Evolutionary conservation across 805 yeast genomes (phyloP).

Genomic region (Myxozyma vanderwaltii): DNA sequence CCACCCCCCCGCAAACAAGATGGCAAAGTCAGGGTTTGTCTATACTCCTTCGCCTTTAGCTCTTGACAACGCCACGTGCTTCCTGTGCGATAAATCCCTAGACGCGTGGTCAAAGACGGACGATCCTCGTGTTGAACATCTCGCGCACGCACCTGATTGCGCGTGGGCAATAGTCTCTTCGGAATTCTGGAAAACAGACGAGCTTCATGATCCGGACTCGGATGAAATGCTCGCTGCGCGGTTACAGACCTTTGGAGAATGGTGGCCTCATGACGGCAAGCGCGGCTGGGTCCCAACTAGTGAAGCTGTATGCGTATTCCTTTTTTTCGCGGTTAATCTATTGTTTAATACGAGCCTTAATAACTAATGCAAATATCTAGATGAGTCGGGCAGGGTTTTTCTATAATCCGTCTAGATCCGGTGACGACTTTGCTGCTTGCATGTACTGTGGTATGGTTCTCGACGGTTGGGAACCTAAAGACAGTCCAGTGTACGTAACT

Average conservation of each 20-base stretch:
- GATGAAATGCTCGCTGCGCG: conserved; percentile 34
- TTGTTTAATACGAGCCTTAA: background rate
- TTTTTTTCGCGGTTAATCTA: background rate
- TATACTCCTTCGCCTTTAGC: conserved; percentile 54
- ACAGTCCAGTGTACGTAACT: conserved; percentile 53
- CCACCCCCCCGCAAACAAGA: too few relatives aligned
- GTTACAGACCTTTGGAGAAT: conserved; percentile 43
- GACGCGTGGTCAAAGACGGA: conserved; percentile 61
- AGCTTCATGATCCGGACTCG: conserved; percentile 37
- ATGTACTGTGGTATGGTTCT: conserved; percentile 62
- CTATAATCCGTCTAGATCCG: conserved; percentile 51
- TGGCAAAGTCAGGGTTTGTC: conserved; percentile 64
- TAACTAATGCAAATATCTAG: background rate
- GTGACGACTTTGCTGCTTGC: conserved; percentile 62
- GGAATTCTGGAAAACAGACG: conserved; percentile 35
- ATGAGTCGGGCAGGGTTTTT: conserved; percentile 68
- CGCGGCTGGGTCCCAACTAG: conserved; percentile 47
- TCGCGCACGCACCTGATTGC: conserved; percentile 43
- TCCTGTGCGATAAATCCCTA: conserved; percentile 56
- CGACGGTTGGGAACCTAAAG: conserved; percentile 72
- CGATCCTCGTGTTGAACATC: conserved; percentile 56
- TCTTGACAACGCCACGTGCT: conserved; percentile 59
- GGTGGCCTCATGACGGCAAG: conserved; percentile 53
- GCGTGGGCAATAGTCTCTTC: conserved; percentile 41
- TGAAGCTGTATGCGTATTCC: conserved; percentile 31